Percentiles rank a stretch among this genome's conserved stretches.
phyloP scores from a whole-genome alignment of 2,329 filamentous ascomycete species.

The Colletotrichum sp. region DNA sequence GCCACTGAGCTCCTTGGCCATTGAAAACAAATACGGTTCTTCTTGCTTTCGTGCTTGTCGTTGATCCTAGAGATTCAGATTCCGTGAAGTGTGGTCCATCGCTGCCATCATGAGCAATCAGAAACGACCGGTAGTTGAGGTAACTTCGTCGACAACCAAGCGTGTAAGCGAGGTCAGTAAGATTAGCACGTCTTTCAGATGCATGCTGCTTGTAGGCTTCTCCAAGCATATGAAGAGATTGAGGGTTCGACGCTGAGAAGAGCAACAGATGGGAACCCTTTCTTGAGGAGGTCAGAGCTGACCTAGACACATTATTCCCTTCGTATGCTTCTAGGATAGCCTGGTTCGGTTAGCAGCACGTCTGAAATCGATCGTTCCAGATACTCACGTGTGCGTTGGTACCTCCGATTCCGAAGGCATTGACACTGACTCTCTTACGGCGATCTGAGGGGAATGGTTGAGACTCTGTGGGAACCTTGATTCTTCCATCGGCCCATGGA shows the following conservation, averaged over 20 bases:
- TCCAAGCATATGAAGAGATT: slow-evolving; percentile 5
- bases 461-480: slow-evolving; percentile 29
- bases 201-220: slow-evolving; percentile 24
- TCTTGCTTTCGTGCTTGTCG: slow-evolving; percentile 29
- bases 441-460: slow-evolving; percentile 28
- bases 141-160: slow-evolving; percentile 31
- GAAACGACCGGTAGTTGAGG: slow-evolving; percentile 27
- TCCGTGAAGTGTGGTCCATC: slow-evolving; percentile 9
- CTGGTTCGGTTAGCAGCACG: background rate
- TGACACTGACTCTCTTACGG: slow-evolving; percentile 34
- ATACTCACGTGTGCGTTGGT: slow-evolving; percentile 16
- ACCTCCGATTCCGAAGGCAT: slow-evolving; percentile 39
- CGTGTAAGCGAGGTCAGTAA: slow-evolving; percentile 32
- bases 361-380: background rate
- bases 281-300: background rate
- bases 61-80: background rate
- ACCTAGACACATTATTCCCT: background rate
- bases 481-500: slow-evolving; percentile 15
- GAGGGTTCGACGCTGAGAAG: slow-evolving; percentile 24
- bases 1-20: slow-evolving; percentile 21
- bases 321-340: background rate
- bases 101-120: slow-evolving; percentile 14
- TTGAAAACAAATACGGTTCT: slow-evolving; percentile 14
- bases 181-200: background rate
- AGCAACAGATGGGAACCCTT: background rate